These are phyloP conservation scores for Coniophora puteana DNA, from an alignment of 1,284 basidiomycete genomes.

Conservation along the genomic window DNA sequence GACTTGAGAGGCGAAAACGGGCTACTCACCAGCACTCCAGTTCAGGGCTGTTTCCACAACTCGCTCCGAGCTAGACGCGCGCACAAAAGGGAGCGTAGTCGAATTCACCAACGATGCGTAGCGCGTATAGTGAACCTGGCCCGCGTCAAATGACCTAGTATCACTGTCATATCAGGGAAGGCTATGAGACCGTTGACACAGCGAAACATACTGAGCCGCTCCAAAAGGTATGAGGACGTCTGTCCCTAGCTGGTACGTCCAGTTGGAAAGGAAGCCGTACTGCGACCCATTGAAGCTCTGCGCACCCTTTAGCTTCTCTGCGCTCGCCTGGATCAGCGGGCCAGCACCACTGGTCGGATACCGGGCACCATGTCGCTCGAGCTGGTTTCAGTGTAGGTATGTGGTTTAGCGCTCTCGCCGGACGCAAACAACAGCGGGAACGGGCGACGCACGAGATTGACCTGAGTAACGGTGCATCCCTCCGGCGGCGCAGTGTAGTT, in stretches of 20 bases:
- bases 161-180: not conserved
- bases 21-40: constrained; percentile 59
- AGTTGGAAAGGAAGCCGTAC: constrained; percentile 40
- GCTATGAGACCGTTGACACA: not conserved
- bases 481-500: constrained; percentile 12
- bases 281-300: constrained; percentile 27
- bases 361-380: constrained; percentile 57
- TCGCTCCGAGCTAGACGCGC: constrained; percentile 52
- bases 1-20: not conserved
- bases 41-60: constrained; percentile 63
- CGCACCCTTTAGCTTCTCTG: constrained; percentile 30
- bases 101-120: constrained; percentile 42
- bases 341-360: constrained; percentile 43
- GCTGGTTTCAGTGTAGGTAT: too few relatives aligned
- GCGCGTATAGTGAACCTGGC: constrained; percentile 40
- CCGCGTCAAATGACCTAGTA: constrained; percentile 43
- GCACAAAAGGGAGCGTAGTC: constrained; percentile 53
- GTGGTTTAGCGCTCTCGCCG: constrained; percentile 7
- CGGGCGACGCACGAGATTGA: constrained; percentile 57
- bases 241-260: constrained; percentile 35
- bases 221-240: constrained; percentile 49
- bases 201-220: constrained; percentile 36
- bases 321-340: constrained; percentile 29
- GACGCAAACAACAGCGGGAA: not conserved
- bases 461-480: constrained; percentile 15